A percentile compares a stretch with the other conserved stretches of the same genome.
These are phyloP conservation scores for Fusarium abutilonis DNA, from an alignment of 2,329 filamentous ascomycete genomes.

Conservation along the genomic window DNA sequence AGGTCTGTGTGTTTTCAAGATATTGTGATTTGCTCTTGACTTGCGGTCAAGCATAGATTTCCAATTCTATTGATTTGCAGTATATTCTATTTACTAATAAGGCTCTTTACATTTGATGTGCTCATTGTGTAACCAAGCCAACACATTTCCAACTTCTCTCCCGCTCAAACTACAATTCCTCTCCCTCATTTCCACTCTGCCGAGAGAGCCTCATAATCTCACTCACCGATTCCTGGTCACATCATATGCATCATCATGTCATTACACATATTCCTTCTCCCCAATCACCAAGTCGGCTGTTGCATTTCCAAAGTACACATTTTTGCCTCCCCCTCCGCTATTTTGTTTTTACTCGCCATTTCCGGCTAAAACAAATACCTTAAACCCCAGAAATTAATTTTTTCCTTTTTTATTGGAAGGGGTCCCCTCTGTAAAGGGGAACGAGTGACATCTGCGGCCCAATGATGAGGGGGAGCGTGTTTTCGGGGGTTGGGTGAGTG, in stretches of 20 bases:
- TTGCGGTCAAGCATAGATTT: not conserved
- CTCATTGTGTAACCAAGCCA: slow-evolving; percentile 5
- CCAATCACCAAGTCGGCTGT: not conserved
- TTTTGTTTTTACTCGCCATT: not conserved
- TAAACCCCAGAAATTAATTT: not conserved
- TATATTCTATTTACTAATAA: not conserved
- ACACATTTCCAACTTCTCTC: not conserved
- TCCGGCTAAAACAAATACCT: slow-evolving; percentile 6
- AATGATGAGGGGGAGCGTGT: slow-evolving; percentile 35
- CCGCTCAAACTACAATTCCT: not conserved
- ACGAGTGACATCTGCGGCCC: slow-evolving; percentile 32
- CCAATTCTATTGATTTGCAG: not conserved
- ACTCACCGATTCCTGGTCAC: slow-evolving; percentile 6
- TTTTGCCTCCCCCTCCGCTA: slow-evolving; percentile 26
- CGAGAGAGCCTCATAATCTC: slow-evolving; percentile 26
- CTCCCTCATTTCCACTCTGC: slow-evolving; percentile 13
- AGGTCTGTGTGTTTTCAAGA: slow-evolving; percentile 6
- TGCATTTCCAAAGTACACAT: not conserved
- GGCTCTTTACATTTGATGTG: not conserved
- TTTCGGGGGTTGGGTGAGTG: slow-evolving; percentile 38
- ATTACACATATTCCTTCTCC: slow-evolving; percentile 2
- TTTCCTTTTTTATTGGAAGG: not conserved
- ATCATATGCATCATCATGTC: slow-evolving; percentile 33
- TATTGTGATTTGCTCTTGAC: not conserved
- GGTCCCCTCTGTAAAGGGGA: not conserved